Evolutionary conservation across 2,329 filamentous ascomycete species (phyloP).

Genomic region (Madurella mycetomatis): DNA sequence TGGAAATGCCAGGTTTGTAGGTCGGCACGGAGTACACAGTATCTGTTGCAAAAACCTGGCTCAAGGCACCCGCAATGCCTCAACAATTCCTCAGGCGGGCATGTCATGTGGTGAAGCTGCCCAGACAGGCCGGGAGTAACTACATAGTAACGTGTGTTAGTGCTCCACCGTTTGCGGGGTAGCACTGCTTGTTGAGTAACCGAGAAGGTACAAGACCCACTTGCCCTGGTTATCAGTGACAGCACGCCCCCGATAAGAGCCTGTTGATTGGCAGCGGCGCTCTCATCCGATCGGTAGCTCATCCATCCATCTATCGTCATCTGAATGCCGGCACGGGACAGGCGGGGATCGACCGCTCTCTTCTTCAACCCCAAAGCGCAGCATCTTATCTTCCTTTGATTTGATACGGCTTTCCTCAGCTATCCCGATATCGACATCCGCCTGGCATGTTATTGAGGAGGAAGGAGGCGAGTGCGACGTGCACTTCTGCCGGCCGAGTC

Average conservation of each 20-base stretch:
- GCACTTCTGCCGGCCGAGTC: conserved; percentile 57
- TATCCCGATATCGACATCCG: not conserved
- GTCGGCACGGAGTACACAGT: too few relatives aligned
- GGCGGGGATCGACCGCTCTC: not conserved
- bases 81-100: too few relatives aligned
- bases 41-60: too few relatives aligned
- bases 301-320: conserved; percentile 13
- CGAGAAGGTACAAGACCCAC: conserved; percentile 4
- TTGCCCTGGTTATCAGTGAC: conserved; percentile 4
- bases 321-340: conserved; percentile 4
- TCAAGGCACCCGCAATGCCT: too few relatives aligned
- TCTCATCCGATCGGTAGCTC: not conserved
- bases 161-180: not conserved
- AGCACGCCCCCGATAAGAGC: not conserved
- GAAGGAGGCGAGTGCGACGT: conserved; percentile 31
- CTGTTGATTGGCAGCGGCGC: conserved; percentile 17
- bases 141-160: conserved; percentile 10
- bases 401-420: not conserved
- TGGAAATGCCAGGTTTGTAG: too few relatives aligned
- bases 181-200: not conserved
- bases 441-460: conserved; percentile 29
- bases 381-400: not conserved
- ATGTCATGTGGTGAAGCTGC: too few relatives aligned
- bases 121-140: too few relatives aligned
- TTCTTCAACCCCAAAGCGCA: not conserved